Base-by-base conservation (phyloP, 306 rosid species). In the Corylus avellana region DNA sequence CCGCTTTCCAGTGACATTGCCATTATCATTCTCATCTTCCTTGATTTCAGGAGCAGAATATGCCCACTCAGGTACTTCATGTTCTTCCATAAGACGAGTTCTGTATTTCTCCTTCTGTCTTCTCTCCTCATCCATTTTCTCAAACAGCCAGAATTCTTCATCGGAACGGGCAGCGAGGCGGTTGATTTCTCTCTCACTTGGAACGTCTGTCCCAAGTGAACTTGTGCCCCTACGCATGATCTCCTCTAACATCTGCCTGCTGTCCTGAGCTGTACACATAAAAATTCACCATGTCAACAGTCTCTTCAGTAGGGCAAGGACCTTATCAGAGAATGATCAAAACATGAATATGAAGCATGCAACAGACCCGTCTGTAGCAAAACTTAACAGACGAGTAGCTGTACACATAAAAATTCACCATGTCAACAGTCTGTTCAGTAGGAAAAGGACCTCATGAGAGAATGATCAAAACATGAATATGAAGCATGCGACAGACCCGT, bases 101-200 rank as follows among this genome's bases (percentile, higher is more conserved):
- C 93, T 85, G 84, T 96, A 96, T 67, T 96, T 96, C 88, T 96
- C 99, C 87, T 89, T 92, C 53, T 85, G 97, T 83, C 98, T 86
- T 89, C 99, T 89, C 80, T 93, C 98, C 78, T 93, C 98, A 8
- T 96, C 99, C 99, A 96, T 96, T 82, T 91, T 92, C 90, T 96
- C 99, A 48, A 96, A 96, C 80, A 93, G 59, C 98, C 99, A 93
- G 83, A 88, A 96, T 78, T 93, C 98, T 70, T 93, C 99, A 0
- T 96, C 99, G 35, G 98, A 88, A 75, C 99, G 89, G 50, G 98
- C 98, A 70, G 97, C 99, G 51, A 96, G 97, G 80, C 99, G 96
- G 87, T 96, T 96, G 85, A 96, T 96, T 89, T 96, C 98, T 87
- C 99, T 87, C 91, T 96, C 99, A 79, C 98, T 96, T 11, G 99